Evolutionary conservation across 2,329 filamentous ascomycete genomes (phyloP), one percentile per base, ranked within the genome.

Genomic region (Diaporthe eres): DNA sequence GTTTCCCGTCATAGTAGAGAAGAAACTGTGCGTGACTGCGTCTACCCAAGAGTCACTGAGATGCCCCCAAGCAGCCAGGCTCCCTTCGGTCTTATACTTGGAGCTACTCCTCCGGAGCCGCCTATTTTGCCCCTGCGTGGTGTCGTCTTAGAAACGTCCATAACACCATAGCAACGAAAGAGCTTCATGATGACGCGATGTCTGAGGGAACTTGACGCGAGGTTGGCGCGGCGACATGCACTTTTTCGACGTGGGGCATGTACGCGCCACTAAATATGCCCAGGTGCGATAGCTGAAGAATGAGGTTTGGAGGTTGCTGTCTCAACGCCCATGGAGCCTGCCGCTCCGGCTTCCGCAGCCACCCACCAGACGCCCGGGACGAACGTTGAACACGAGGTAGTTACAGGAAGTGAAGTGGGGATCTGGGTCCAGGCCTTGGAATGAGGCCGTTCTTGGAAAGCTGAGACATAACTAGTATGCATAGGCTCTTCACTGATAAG

Each of bases 271-370:
- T 10, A 3, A 28, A 7, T 25, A 44, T 15, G 13, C 12, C 22
- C 10, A 31, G 15, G 15, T 28, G 25, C 25, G 39, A 47, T 65
- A 31, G 25, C 39, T 44, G n/a, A 47, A 47, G 60, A 65, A 65
- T 49, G 61, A 17, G 28, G 19, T 22, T 49, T 34, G 7, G 34
- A 4, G 22, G 37, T 68, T 25, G 61, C 31, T 53, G 34, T 68
- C 31, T 68, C 65, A 53, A 42, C 22, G 65, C 22, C 34, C 17
- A 3, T 19, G 1, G 34, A 28, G n/a, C 47, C n/a, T 25, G 47
- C 47, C 34, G 65, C 65, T 53, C 22, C 65, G 65, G 19, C n/a
- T 39, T 8, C 47, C 47, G 34, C 15, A 28, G 65, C 65, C 65
- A 68, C 25, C n/a, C 47, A 53, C 47, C 34, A 22, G 13, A 25